A percentile compares a stretch with the other conserved stretches of the same genome.
These are phyloP conservation scores for Annulohypoxylon nitens DNA, from an alignment of 495 filamentous ascomycete species.

Conservation along the genomic window DNA sequence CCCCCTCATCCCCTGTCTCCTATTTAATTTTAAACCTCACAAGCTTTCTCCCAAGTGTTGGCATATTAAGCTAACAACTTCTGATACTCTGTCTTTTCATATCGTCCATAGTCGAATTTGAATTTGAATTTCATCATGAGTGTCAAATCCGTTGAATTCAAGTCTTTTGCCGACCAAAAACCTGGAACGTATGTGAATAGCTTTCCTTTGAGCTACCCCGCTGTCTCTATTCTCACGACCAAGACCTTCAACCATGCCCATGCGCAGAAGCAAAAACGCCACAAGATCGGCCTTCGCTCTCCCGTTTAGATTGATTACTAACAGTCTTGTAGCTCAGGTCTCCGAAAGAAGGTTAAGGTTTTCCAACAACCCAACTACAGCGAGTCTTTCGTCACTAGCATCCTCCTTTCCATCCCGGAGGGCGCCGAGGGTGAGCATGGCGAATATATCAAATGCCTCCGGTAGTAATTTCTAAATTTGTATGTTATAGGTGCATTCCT, in stretches of 20 bases:
- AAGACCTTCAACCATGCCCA: slow-evolving; percentile 1
- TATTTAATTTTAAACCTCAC: slow-evolving; percentile 19
- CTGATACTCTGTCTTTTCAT: not conserved
- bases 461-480: not conserved
- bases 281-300: slow-evolving; percentile 9
- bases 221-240: slow-evolving; percentile 43
- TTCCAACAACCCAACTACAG: slow-evolving; percentile 96
- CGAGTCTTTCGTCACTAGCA: slow-evolving; percentile 93
- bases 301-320: slow-evolving; percentile 37
- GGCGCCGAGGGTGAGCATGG: slow-evolving; percentile 72
- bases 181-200: slow-evolving; percentile 90
- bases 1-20: slow-evolving; percentile 29
- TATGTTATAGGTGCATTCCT: slow-evolving; percentile 74
- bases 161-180: slow-evolving; percentile 93
- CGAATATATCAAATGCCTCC: not conserved
- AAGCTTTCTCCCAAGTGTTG: slow-evolving; percentile 3
- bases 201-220: slow-evolving; percentile 51
- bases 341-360: slow-evolving; percentile 98
- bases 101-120: not conserved
- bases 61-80: not conserved
- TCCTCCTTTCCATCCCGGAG: slow-evolving; percentile 95
- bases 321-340: slow-evolving; percentile 78
- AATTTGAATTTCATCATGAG: slow-evolving; percentile 66
- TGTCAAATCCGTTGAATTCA: slow-evolving; percentile 79
- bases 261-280: not conserved